Evolutionary conservation across 495 filamentous ascomycete genomes (phyloP).

Genomic region (Penicillium atrosanguineum): DNA sequence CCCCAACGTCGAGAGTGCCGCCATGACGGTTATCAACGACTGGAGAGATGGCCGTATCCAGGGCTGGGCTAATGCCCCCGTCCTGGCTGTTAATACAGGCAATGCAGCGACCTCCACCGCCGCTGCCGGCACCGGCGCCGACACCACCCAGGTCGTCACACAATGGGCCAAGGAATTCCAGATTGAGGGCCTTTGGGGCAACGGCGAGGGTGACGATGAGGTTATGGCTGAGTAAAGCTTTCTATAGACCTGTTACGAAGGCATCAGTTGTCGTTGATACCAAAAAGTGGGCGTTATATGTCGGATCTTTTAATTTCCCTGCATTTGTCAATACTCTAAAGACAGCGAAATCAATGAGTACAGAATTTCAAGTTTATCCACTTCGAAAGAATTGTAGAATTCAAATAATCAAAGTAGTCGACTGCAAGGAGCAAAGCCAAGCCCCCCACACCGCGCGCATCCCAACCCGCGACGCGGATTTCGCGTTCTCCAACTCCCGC

Average conservation of each 20-base stretch:
- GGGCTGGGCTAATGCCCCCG: conserved; percentile 82
- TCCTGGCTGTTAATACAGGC: conserved; percentile 50
- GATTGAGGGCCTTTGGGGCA: conserved; percentile 89
- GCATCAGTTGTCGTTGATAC: conserved; percentile 33
- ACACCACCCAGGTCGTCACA: conserved; percentile 82
- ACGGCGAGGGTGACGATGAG: conserved; percentile 48
- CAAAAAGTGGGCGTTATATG: conserved; percentile 37
- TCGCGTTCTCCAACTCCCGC: conserved; percentile 21
- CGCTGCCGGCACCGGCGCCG: conserved; percentile 39
- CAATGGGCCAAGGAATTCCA: conserved; percentile 97
- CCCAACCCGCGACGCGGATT: conserved; percentile 22
- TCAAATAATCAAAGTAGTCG: neutral
- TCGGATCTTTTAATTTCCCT: conserved; percentile 5
- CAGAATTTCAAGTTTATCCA: neutral
- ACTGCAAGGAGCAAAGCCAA: neutral
- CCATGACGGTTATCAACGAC: conserved; percentile 89
- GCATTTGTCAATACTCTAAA: conserved; percentile 9
- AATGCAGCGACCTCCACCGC: conserved; percentile 28
- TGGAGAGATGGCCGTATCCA: conserved; percentile 95
- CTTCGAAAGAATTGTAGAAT: neutral
- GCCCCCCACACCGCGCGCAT: conserved; percentile 13
- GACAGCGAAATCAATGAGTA: conserved; percentile 5
- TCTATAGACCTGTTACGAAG: conserved; percentile 18
- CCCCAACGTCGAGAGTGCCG: conserved; percentile 83
- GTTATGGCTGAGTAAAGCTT: conserved; percentile 43